A percentile compares a stretch with the other conserved stretches of the same genome.
Evolutionary conservation across 345 rosid genomes (phyloP).

Genomic region (Iberis pinnata): DNA sequence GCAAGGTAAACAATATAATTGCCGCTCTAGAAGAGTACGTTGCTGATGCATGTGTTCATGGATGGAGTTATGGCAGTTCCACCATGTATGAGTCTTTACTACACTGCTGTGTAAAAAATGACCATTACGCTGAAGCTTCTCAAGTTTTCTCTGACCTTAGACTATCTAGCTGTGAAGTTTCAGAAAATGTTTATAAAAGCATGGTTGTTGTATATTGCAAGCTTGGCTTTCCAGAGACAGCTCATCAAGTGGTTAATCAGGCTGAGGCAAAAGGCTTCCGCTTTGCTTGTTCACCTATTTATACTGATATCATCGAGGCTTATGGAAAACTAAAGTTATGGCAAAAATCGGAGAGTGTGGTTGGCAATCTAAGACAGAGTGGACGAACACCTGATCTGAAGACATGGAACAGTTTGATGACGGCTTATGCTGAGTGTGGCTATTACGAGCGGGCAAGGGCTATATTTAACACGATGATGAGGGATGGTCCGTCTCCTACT

Average conservation of each 20-base stretch:
- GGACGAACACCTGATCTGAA: slow-evolving; percentile 47
- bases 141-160: slow-evolving; percentile 80
- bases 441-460: slow-evolving; percentile 90
- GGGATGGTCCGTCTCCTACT: slow-evolving; percentile 91
- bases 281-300: slow-evolving; percentile 40
- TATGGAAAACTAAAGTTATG: slow-evolving; percentile 68
- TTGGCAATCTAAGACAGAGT: slow-evolving; percentile 59
- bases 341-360: slow-evolving; percentile 88
- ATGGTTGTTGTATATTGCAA: slow-evolving; percentile 62
- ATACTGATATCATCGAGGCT: slow-evolving; percentile 57
- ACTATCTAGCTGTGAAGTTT: slow-evolving; percentile 49
- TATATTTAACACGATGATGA: slow-evolving; percentile 81
- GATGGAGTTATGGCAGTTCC: slow-evolving; percentile 39
- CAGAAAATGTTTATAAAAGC: slow-evolving; percentile 41
- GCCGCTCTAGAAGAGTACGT: slow-evolving; percentile 68
- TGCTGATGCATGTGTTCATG: slow-evolving; percentile 34
- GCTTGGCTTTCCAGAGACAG: slow-evolving; percentile 84
- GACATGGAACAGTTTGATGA: slow-evolving; percentile 83
- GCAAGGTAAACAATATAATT: slow-evolving; percentile 55
- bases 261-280: slow-evolving; percentile 49
- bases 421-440: slow-evolving; percentile 85
- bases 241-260: slow-evolving; percentile 52
- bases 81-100: slow-evolving; percentile 67
- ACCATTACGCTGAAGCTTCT: slow-evolving; percentile 64
- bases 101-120: slow-evolving; percentile 55